Conservation (phyloP, 208 protist genomes). For the Leishmania lainsoni region DNA sequence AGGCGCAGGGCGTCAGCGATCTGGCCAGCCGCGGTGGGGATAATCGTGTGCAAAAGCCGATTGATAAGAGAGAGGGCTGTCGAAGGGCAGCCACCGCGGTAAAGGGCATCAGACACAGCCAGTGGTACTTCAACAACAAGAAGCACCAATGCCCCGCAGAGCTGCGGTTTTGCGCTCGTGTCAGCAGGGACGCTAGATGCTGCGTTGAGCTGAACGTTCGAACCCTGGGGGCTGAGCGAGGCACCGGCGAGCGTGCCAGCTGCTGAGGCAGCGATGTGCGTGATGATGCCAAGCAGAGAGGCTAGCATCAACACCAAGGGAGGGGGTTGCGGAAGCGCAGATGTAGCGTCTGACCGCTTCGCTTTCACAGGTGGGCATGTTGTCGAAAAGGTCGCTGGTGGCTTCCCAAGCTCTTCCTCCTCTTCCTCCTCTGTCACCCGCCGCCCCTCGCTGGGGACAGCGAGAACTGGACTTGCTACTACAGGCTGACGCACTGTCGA, state of each 20-base stretch:
- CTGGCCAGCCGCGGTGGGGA: not conserved
- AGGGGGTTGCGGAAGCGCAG: constrained; percentile 10
- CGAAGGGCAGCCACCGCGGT: constrained; percentile 8
- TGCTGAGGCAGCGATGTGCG: not conserved
- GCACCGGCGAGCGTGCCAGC: not conserved
- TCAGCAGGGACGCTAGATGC: not conserved
- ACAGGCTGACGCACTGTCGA: not conserved
- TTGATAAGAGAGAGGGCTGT: constrained; percentile 21
- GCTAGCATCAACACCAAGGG: constrained; percentile 11
- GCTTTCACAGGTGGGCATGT: not conserved
- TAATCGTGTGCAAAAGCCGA: not conserved
- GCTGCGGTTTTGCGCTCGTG: not conserved
- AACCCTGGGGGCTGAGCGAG: not conserved
- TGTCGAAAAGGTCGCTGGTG: not conserved
- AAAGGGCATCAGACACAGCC: constrained; percentile 28
- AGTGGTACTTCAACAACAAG: constrained; percentile 29
- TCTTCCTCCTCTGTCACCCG: constrained; percentile 5
- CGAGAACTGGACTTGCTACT: not conserved
- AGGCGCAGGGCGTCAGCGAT: constrained; percentile 9
- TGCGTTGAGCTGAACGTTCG: not conserved
- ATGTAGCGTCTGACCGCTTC: not conserved
- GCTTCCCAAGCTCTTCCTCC: constrained; percentile 14
- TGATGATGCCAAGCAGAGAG: not conserved
- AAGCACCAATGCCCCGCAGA: not conserved
- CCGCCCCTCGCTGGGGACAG: not conserved